Conservation (phyloP, 106 monocot species). For the Allium cepa region DNA sequence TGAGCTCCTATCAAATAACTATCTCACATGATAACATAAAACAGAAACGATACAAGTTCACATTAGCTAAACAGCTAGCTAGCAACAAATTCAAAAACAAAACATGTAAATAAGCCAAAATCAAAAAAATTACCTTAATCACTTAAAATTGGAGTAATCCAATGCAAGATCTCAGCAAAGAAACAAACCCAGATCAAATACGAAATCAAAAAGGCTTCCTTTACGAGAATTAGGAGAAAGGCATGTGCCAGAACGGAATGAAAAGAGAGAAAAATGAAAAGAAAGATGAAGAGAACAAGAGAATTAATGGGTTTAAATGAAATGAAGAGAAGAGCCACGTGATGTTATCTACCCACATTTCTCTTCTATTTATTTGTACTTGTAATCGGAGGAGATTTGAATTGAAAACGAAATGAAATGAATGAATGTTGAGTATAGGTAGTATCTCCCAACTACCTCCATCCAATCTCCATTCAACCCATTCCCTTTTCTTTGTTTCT, state of each 20-base stretch:
- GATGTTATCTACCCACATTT: conserved; percentile 8
- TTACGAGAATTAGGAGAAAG: neutral
- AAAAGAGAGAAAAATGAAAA: neutral
- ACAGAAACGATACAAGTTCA: neutral
- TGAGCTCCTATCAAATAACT: neutral
- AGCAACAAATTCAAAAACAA: neutral
- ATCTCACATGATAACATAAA: neutral
- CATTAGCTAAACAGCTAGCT: neutral
- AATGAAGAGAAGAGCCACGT: conserved; percentile 6
- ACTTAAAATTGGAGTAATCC: neutral
- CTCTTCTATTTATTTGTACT: conserved; percentile 3
- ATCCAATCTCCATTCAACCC: neutral
- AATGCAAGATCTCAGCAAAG: conserved; percentile 1
- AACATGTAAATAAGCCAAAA: neutral
- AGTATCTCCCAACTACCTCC: conserved; percentile 11
- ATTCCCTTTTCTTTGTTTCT: too few relatives aligned
- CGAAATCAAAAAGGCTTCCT: neutral
- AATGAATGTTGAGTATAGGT: neutral
- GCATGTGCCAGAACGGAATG: neutral
- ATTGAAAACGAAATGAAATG: neutral
- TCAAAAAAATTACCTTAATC: conserved; percentile 5
- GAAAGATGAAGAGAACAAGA: neutral
- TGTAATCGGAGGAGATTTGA: neutral
- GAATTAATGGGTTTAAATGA: conserved; percentile 9
- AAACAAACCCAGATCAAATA: conserved; percentile 6